A percentile compares a stretch with the other conserved stretches of the same genome.
phyloP scores from a whole-genome alignment of 2,329 filamentous ascomycete genomes.

The Cladosporium sp. region DNA sequence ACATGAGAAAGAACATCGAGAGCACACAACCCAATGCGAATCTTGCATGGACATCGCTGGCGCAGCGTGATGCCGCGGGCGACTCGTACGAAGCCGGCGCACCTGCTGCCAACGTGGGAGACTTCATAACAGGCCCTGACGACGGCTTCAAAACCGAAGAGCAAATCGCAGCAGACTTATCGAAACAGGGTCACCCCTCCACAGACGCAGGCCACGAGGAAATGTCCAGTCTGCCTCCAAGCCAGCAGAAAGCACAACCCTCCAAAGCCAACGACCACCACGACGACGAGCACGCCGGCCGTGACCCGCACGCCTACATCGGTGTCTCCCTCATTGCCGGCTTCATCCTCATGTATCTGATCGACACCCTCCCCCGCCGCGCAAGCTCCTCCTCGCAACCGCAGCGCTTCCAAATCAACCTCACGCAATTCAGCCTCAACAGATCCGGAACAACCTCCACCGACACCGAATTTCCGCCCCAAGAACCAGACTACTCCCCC shows the following conservation, averaged over 20 bases:
- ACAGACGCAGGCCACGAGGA: conserved; percentile 17
- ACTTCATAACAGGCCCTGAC: conserved; percentile 25
- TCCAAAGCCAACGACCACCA: conserved; percentile 1
- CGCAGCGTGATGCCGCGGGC: not conserved
- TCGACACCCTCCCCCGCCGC: conserved; percentile 77
- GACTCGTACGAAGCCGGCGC: not conserved
- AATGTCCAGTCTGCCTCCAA: not conserved
- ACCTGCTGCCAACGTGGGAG: not conserved
- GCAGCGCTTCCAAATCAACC: conserved; percentile 74
- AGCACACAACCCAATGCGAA: not conserved
- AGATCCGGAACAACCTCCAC: conserved; percentile 33
- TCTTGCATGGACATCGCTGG: conserved; percentile 1
- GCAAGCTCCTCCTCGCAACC: conserved; percentile 55
- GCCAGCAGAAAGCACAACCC: not conserved
- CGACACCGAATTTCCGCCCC: conserved; percentile 14
- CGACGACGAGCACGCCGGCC: conserved; percentile 26
- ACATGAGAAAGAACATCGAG: not conserved
- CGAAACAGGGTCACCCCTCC: conserved; percentile 10
- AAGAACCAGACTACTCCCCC: conserved; percentile 27
- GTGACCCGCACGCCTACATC: conserved; percentile 67
- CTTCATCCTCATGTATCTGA: conserved; percentile 94
- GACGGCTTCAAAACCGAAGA: conserved; percentile 20
- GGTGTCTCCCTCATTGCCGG: conserved; percentile 80
- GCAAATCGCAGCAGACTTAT: conserved; percentile 13
- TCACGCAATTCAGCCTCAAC: conserved; percentile 63